Conservation (phyloP, 176 grass and related monocot genomes). For the Triticum urartu region DNA sequence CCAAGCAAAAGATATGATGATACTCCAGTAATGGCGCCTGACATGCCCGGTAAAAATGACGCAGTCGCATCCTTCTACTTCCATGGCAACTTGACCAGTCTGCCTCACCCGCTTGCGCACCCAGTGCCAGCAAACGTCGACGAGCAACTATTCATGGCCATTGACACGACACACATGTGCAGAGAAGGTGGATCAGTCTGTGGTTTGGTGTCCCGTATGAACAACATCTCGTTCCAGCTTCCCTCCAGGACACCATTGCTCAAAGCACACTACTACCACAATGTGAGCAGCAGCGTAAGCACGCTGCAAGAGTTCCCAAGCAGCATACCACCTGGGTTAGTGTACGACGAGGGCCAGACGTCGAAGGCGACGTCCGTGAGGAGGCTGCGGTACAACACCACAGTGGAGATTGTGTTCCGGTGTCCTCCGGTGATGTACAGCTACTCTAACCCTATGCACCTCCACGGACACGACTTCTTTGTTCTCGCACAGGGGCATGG, state of each 20-base stretch:
- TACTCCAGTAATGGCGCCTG: background rate
- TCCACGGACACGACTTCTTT: background rate
- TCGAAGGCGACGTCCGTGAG: background rate
- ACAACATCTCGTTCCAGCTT: constrained; percentile 20
- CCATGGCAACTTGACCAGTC: constrained; percentile 1
- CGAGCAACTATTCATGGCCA: no score
- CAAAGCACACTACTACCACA: background rate
- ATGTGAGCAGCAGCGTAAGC: background rate
- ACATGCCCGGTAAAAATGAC: background rate
- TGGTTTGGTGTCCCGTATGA: background rate
- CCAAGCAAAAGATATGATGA: no score
- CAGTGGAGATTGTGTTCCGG: background rate
- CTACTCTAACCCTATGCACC: background rate
- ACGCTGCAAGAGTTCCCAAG: background rate
- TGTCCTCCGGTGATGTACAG: background rate
- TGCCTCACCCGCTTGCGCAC: rapidly evolving
- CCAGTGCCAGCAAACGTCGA: background rate
- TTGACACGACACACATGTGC: no score
- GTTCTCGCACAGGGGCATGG: background rate
- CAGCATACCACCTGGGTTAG: no score
- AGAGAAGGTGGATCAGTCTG: no score
- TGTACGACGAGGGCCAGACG: no score
- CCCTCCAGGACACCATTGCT: background rate
- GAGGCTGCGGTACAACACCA: background rate
- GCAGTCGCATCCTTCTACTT: background rate